A percentile compares a stretch with the other conserved stretches of the same genome.
Conservation (phyloP, 2,329 filamentous ascomycete genomes). For the Keithomyces neogunnii region DNA sequence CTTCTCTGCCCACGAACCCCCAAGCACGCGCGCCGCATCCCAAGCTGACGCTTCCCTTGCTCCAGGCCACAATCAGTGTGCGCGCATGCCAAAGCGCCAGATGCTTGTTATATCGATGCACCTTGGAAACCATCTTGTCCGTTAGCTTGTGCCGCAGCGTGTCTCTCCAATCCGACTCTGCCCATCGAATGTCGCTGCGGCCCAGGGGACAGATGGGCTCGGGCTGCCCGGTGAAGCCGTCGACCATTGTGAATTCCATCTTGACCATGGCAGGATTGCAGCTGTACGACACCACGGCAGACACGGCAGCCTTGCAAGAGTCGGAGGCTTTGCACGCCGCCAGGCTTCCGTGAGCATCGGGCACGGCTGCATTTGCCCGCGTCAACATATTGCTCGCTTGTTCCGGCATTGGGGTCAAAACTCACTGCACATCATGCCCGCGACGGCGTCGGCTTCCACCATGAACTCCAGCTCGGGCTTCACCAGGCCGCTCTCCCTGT, state of each 20-base stretch:
- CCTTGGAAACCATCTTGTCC: conserved; percentile 14
- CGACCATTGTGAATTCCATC: conserved; percentile 17
- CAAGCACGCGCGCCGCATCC: conserved; percentile 12
- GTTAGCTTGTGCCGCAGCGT: conserved; percentile 13
- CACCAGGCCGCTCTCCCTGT: conserved; percentile 1
- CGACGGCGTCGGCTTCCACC: conserved; percentile 17
- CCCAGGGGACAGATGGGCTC: conserved; percentile 18
- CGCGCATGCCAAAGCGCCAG: conserved; percentile 22
- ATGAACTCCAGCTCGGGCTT: conserved; percentile 20
- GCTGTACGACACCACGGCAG: conserved; percentile 17
- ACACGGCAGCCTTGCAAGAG: conserved; percentile 13
- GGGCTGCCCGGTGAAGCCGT: conserved; percentile 11
- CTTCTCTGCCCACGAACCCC: conserved; percentile 15
- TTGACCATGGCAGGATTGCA: conserved; percentile 18
- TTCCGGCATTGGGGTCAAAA: background rate
- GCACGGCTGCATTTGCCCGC: background rate
- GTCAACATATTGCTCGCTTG: background rate
- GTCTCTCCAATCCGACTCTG: conserved; percentile 12
- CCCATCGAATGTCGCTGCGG: conserved; percentile 18
- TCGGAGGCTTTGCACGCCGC: conserved; percentile 11
- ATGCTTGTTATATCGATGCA: conserved; percentile 23
- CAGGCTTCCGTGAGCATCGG: conserved; percentile 2
- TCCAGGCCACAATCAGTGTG: conserved; percentile 15
- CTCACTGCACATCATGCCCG: conserved; percentile 21
- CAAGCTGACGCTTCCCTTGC: conserved; percentile 16